Evolutionary conservation across 148 eudicot genomes (phyloP).

Genomic region (Talinum fruticosum): DNA sequence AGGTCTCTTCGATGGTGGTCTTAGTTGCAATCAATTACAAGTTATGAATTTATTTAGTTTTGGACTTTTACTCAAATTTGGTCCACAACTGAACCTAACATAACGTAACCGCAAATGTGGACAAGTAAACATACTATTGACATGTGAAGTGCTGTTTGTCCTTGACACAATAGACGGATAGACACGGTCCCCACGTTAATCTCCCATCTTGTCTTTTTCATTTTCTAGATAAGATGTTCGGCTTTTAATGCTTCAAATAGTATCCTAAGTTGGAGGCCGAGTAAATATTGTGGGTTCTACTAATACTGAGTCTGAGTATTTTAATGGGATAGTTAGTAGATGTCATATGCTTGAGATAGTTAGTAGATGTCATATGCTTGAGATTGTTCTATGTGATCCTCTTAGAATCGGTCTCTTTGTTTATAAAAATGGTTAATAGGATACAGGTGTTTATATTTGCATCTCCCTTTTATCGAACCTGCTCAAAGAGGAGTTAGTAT

Average conservation of each 20-base stretch:
- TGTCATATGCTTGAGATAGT: too few species aligned
- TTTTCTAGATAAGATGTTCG: not conserved
- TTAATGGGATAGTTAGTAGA: too few species aligned
- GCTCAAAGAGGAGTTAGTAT: too few species aligned
- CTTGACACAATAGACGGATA: not conserved
- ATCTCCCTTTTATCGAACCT: too few species aligned
- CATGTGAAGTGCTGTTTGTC: constrained; percentile 30
- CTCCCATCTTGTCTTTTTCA: not conserved
- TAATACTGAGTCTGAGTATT: too few species aligned
- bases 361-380: too few species aligned
- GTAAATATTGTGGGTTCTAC: too few species aligned
- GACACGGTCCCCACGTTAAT: not conserved
- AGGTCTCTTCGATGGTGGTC: not conserved
- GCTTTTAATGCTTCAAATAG: not conserved
- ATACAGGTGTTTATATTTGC: too few species aligned
- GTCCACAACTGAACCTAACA: not conserved
- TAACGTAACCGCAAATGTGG: constrained; percentile 15
- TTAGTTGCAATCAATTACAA: constrained; percentile 16
- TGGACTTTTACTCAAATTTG: not conserved
- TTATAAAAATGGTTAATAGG: too few species aligned
- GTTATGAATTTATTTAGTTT: constrained; percentile 12
- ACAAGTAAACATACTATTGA: constrained; percentile 7
- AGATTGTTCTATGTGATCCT: too few species aligned
- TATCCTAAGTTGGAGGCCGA: not conserved
- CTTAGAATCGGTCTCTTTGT: too few species aligned